These are phyloP conservation scores for Ophiocordyceps camponoti-leonardi DNA, from an alignment of 2,329 filamentous ascomycete genomes.

Conservation along the genomic window DNA sequence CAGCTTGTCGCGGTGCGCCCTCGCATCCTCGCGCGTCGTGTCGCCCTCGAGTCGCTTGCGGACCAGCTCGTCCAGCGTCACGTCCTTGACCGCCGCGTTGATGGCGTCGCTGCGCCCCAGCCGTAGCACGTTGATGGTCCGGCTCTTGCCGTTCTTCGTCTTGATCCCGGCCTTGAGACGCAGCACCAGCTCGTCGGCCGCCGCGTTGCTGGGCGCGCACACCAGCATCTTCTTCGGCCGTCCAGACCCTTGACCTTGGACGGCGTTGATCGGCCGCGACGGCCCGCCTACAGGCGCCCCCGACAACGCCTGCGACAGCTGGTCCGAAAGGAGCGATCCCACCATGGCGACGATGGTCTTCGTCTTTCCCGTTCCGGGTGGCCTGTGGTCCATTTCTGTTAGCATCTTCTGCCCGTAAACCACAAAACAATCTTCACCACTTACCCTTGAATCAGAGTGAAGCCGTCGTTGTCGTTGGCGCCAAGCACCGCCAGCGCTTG, in stretches of 20 bases:
- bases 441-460: constrained; percentile 85
- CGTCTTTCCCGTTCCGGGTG: constrained; percentile 92
- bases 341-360: constrained; percentile 97
- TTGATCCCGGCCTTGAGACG: constrained; percentile 79
- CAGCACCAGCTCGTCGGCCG: constrained; percentile 89
- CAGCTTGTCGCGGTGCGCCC: constrained; percentile 38
- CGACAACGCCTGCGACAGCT: constrained; percentile 16
- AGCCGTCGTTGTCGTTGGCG: constrained; percentile 88
- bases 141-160: constrained; percentile 51
- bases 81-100: constrained; percentile 73
- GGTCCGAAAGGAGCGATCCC: constrained; percentile 47
- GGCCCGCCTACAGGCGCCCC: constrained; percentile 15
- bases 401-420: constrained; percentile 5
- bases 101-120: constrained; percentile 85
- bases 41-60: constrained; percentile 51
- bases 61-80: constrained; percentile 86
- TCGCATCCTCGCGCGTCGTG: constrained; percentile 37
- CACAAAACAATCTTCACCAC: constrained; percentile 6
- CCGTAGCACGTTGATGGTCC: constrained; percentile 74
- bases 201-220: constrained; percentile 96
- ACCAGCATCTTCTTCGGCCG: constrained; percentile 71
- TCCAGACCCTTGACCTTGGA: constrained; percentile 9
- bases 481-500: constrained; percentile 87
- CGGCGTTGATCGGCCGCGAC: constrained; percentile 9
- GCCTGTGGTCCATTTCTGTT: constrained; percentile 28